Percentiles rank a stretch among this genome's conserved stretches.
Evolutionary conservation across 306 rosid species (phyloP).

Genomic region (Malus sieversii): DNA sequence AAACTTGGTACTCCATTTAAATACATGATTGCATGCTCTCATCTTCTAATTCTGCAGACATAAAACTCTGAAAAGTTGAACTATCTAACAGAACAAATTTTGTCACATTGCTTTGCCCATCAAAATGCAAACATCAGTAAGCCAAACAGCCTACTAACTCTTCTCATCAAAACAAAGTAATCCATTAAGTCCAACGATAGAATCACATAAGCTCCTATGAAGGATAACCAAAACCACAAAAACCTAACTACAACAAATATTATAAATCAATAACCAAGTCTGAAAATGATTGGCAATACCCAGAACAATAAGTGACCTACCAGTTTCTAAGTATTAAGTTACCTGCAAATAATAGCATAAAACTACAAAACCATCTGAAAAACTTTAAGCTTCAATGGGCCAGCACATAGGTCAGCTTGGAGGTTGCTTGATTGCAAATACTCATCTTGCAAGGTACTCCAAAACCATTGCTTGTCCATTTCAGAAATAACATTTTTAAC

Average conservation of each 20-base stretch:
- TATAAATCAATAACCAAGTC: background rate
- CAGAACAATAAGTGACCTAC: background rate
- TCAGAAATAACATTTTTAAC: background rate
- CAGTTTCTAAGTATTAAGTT: background rate
- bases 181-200: background rate
- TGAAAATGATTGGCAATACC: background rate
- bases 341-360: background rate
- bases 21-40: background rate
- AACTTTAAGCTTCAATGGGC: background rate
- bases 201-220: background rate
- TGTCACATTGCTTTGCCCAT: background rate
- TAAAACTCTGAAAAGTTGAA: background rate
- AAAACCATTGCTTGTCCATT: background rate
- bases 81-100: background rate
- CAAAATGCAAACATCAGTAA: background rate
- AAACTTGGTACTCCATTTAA: conserved; percentile 2
- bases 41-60: background rate
- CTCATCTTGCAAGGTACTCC: background rate
- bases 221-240: background rate
- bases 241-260: background rate
- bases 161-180: background rate
- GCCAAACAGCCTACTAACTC: background rate
- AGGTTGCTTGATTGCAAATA: background rate
- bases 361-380: background rate
- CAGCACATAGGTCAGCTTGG: background rate